Evolutionary conservation across 2,329 filamentous ascomycete genomes (phyloP).

Genomic region (Pseudocercospora musae): DNA sequence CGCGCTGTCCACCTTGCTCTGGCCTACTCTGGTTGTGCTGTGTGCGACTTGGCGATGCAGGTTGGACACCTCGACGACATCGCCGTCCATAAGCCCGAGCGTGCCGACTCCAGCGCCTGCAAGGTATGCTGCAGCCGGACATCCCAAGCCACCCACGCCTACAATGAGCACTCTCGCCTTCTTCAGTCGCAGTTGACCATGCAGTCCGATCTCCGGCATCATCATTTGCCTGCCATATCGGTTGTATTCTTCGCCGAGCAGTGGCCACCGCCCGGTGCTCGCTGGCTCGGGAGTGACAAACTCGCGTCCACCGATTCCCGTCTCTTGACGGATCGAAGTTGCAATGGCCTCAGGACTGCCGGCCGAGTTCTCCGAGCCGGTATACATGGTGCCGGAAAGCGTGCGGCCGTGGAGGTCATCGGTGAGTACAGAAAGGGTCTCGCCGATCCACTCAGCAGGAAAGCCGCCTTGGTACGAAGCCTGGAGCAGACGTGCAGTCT

Average conservation of each 20-base stretch:
- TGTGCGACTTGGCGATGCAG: constrained; percentile 90
- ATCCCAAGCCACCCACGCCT: constrained; percentile 85
- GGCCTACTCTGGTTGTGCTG: constrained; percentile 65
- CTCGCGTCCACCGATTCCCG: constrained; percentile 14
- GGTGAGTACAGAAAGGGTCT: constrained; percentile 39
- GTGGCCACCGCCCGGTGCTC: constrained; percentile 57
- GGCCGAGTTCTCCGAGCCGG: constrained; percentile 12
- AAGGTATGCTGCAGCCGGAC: constrained; percentile 88
- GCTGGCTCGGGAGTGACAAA: constrained; percentile 16
- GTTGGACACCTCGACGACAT: constrained; percentile 84
- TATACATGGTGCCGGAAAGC: constrained; percentile 2
- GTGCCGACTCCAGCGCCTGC: constrained; percentile 83
- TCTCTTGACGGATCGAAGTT: constrained; percentile 23
- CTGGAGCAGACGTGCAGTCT: constrained; percentile 27
- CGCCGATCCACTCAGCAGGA: constrained; percentile 42
- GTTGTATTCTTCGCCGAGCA: constrained; percentile 70
- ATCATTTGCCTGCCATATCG: constrained; percentile 91
- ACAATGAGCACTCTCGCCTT: constrained; percentile 72
- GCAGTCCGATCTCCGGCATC: constrained; percentile 73
- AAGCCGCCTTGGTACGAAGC: constrained; percentile 39
- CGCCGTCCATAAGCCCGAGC: constrained; percentile 81
- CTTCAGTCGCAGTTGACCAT: constrained; percentile 73
- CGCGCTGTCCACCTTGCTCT: constrained; percentile 75
- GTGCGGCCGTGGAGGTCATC: constrained; percentile 16
- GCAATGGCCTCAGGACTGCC: constrained; percentile 18